These are phyloP conservation scores for Yarrowia alimentaria DNA, from an alignment of 805 yeast genomes.

Conservation along the genomic window DNA sequence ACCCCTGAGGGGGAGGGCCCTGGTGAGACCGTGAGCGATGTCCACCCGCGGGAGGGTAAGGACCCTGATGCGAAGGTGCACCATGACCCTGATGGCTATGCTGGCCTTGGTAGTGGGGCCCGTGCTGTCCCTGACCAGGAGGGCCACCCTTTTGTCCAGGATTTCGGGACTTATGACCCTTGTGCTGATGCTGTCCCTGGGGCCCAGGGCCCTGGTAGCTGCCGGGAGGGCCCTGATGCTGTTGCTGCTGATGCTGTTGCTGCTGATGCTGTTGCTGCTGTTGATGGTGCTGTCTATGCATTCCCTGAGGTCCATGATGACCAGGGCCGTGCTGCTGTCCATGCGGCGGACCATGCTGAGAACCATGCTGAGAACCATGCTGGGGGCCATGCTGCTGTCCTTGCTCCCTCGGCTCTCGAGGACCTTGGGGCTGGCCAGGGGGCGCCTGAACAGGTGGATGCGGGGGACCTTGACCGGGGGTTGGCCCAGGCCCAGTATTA, in stretches of 20 bases:
- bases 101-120: not conserved
- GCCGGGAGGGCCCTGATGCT: not conserved
- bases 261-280: conserved; percentile 1
- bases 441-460: not conserved
- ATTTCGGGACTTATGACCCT: not conserved
- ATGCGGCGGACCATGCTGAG: not conserved
- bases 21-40: too few species aligned
- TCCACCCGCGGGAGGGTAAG: too few species aligned
- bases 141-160: not conserved
- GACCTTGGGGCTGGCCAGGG: not conserved
- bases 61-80: too few species aligned
- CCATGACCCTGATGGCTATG: not conserved
- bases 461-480: not conserved
- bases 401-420: not conserved
- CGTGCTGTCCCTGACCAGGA: not conserved
- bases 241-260: conserved; percentile 1
- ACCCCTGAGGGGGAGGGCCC: too few species aligned
- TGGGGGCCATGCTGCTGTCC: not conserved
- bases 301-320: not conserved
- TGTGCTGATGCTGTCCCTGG: not conserved
- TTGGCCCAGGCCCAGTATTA: too few species aligned
- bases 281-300: conserved; percentile 13
- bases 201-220: conserved; percentile 11
- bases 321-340: too few species aligned
- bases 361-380: not conserved